phyloP scores from a whole-genome alignment of 805 yeast genomes.

The Candida khao-thaluensis region DNA sequence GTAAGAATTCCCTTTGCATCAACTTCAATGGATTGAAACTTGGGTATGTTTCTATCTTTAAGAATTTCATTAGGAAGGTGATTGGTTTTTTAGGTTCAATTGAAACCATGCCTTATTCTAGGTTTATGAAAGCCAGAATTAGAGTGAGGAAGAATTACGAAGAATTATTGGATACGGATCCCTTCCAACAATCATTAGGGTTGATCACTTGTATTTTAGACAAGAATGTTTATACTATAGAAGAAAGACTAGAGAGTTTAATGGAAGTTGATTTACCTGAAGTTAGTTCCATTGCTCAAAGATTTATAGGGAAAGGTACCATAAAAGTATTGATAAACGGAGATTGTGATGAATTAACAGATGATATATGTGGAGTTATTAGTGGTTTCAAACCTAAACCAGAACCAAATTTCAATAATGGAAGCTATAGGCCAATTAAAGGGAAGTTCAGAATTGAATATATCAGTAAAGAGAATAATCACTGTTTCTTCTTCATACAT shows the following conservation, averaged over 20 bases:
- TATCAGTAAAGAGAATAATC: conserved; percentile 1
- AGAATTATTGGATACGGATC: conserved; percentile 39
- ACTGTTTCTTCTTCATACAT: conserved; percentile 12
- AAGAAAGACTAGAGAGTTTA: conserved; percentile 54
- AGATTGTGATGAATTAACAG: conserved; percentile 6
- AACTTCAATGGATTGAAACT: conserved; percentile 52
- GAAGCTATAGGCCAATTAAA: conserved; percentile 2
- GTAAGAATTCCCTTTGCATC: conserved; percentile 53
- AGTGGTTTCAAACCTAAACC: background rate
- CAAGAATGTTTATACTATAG: conserved; percentile 51
- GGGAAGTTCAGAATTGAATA: conserved; percentile 7
- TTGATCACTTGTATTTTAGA: conserved; percentile 56
- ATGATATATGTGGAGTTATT: conserved; percentile 7
- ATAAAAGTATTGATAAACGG: conserved; percentile 11
- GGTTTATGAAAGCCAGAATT: conserved; percentile 46
- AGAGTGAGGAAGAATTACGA: conserved; percentile 48
- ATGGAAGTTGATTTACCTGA: conserved; percentile 45
- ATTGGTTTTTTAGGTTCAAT: conserved; percentile 13
- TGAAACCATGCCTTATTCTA: conserved; percentile 21
- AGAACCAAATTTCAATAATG: background rate
- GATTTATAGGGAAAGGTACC: conserved; percentile 2
- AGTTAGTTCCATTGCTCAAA: conserved; percentile 7
- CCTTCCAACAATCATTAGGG: conserved; percentile 48
- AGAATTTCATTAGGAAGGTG: conserved; percentile 28
- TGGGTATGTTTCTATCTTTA: conserved; percentile 38